A percentile compares a stretch with the other conserved stretches of the same genome.
Evolutionary conservation across 1,139 yeast genomes (phyloP).

Genomic region (Maudiozyma humilis): DNA sequence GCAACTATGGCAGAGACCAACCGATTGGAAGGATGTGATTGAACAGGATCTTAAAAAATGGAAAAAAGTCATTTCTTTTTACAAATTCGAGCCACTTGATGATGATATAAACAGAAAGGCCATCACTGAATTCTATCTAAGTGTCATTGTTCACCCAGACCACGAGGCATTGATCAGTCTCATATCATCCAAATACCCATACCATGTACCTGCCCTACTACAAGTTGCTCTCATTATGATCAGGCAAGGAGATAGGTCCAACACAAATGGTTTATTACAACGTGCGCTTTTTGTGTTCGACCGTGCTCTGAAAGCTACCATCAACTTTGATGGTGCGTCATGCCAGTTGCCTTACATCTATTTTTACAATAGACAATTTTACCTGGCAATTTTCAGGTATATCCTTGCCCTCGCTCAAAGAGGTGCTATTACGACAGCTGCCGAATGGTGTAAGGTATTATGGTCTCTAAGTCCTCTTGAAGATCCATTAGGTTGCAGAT

Average conservation of each 20-base stretch:
- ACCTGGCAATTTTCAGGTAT: constrained; percentile 64
- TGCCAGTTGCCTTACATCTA: constrained; percentile 69
- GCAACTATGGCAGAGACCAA: constrained; percentile 33
- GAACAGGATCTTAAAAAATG: constrained; percentile 41
- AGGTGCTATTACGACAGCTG: constrained; percentile 70
- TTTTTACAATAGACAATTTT: constrained; percentile 70
- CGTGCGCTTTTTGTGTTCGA: constrained; percentile 75
- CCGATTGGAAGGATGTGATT: constrained; percentile 43
- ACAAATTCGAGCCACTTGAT: constrained; percentile 39
- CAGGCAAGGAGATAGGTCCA: constrained; percentile 63
- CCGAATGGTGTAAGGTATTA: constrained; percentile 62
- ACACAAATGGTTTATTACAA: constrained; percentile 66
- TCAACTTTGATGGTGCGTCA: constrained; percentile 49
- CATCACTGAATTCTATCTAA: constrained; percentile 55
- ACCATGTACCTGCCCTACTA: constrained; percentile 68
- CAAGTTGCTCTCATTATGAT: constrained; percentile 71
- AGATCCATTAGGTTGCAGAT: constrained; percentile 79
- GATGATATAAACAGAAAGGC: constrained; percentile 35
- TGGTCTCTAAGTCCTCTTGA: constrained; percentile 65
- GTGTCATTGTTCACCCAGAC: constrained; percentile 63
- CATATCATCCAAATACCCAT: constrained; percentile 51
- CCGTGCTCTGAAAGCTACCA: constrained; percentile 44
- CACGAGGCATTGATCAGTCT: constrained; percentile 57
- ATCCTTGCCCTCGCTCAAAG: constrained; percentile 65
- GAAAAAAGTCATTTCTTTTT: constrained; percentile 42